Conservation (phyloP, 768 basidiomycete genomes). For the Guyanaporus albipodus region DNA sequence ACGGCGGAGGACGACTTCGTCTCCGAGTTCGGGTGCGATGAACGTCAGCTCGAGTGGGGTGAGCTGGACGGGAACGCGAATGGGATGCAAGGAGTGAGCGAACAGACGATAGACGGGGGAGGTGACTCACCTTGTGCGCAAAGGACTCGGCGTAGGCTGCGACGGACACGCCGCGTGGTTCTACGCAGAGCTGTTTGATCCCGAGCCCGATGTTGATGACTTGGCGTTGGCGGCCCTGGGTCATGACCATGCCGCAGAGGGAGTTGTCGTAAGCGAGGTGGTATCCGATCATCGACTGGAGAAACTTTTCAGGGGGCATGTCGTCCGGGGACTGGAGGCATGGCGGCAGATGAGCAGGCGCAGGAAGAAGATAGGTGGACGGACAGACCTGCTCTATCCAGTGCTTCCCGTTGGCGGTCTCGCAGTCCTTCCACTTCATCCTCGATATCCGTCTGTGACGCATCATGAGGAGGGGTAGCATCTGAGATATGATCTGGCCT, state of each 20-base stretch:
- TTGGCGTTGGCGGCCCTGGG: slow-evolving; percentile 68
- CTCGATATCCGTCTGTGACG: slow-evolving; percentile 75
- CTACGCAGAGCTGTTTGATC: slow-evolving; percentile 61
- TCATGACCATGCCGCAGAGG: slow-evolving; percentile 81
- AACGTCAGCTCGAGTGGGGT: slow-evolving; percentile 51
- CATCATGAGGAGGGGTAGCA: slow-evolving; percentile 84
- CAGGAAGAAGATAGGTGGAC: not conserved
- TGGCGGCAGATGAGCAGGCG: not conserved
- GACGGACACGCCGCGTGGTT: slow-evolving; percentile 56
- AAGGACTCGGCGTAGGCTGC: slow-evolving; percentile 66
- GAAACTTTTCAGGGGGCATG: slow-evolving; percentile 59
- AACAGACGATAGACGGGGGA: not conserved
- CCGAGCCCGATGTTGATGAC: slow-evolving; percentile 84
- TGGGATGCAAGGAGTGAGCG: not conserved
- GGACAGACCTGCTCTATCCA: slow-evolving; percentile 76
- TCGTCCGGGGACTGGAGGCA: slow-evolving; percentile 47
- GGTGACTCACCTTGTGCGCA: slow-evolving; percentile 59
- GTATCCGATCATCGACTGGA: slow-evolving; percentile 77
- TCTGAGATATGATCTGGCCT: slow-evolving; percentile 71
- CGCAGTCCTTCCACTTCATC: slow-evolving; percentile 65
- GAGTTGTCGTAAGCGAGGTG: slow-evolving; percentile 66
- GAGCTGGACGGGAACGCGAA: slow-evolving; percentile 22
- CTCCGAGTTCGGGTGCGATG: slow-evolving; percentile 47
- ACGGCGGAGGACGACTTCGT: slow-evolving; percentile 67
- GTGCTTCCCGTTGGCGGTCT: slow-evolving; percentile 61